A percentile compares a stretch with the other conserved stretches of the same genome.
Evolutionary conservation across 306 rosid genomes (phyloP).

Genomic region (Malus asiatica): DNA sequence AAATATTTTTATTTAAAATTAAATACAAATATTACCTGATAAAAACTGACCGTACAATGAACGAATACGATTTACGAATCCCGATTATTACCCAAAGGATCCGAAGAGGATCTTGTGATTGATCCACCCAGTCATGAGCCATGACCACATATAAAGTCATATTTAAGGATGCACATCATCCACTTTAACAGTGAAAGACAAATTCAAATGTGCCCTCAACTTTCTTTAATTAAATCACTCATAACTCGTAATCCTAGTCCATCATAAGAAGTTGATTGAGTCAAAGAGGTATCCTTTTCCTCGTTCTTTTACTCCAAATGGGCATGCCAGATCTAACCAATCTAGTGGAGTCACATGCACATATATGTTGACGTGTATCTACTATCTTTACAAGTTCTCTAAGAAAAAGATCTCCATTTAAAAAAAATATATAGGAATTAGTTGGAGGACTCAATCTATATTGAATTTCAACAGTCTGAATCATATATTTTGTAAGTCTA

Average conservation of each 20-base stretch:
- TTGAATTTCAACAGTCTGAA: too few species aligned
- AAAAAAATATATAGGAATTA: too few species aligned
- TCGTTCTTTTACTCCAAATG: background rate
- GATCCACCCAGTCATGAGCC: background rate
- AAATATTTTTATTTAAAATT: too few species aligned
- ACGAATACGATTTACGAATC: accelerated
- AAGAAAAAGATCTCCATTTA: too few species aligned
- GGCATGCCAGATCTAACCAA: background rate
- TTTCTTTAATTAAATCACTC: background rate
- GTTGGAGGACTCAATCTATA: too few species aligned
- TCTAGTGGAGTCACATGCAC: background rate
- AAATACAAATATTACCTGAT: too few species aligned
- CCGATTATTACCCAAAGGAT: too few species aligned
- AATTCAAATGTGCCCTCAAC: background rate
- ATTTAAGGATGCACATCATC: background rate
- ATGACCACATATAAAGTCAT: background rate
- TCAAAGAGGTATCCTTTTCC: background rate
- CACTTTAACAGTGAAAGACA: background rate
- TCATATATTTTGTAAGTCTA: too few species aligned
- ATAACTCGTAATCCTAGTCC: background rate
- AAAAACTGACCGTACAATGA: too few species aligned
- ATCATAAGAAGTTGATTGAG: background rate
- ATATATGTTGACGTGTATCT: background rate
- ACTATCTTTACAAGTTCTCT: too few species aligned
- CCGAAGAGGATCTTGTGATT: background rate